phyloP scores from a whole-genome alignment of 2,329 filamentous ascomycete genomes.

The Penicillium paneum region DNA sequence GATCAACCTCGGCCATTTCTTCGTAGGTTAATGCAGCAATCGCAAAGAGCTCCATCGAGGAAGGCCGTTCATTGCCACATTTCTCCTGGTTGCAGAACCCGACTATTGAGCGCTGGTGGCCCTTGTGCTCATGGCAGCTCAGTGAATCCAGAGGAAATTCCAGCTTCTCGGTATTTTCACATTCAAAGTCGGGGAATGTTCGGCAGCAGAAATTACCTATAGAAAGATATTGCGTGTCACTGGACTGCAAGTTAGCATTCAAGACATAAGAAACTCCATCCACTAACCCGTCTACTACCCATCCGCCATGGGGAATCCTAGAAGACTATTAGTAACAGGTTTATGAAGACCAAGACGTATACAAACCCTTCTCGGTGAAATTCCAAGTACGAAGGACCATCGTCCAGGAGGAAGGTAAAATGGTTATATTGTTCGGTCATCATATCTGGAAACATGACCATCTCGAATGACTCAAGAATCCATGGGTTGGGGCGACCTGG shows the following conservation, averaged over 20 bases:
- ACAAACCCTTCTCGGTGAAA: background rate
- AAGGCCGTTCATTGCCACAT: conserved; percentile 1
- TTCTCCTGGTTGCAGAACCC: background rate
- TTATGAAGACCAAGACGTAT: background rate
- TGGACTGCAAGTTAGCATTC: background rate
- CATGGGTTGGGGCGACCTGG: background rate
- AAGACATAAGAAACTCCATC: background rate
- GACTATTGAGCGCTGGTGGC: background rate
- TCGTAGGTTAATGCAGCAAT: background rate
- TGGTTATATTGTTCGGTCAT: background rate
- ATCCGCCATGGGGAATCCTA: background rate
- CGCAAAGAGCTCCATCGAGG: conserved; percentile 2
- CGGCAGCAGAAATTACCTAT: background rate
- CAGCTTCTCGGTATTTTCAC: background rate
- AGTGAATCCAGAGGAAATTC: background rate
- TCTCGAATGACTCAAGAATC: background rate
- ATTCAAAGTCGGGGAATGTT: background rate
- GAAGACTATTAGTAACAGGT: background rate
- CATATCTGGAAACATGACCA: background rate
- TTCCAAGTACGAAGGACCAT: background rate
- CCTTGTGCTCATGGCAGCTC: background rate
- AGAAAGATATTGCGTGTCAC: background rate
- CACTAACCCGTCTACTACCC: background rate
- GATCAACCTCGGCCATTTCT: background rate
- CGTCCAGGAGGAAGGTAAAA: background rate